These are phyloP conservation scores for Kalaharituber pfeilii DNA, from an alignment of 2,329 filamentous ascomycete species.

Conservation along the genomic window DNA sequence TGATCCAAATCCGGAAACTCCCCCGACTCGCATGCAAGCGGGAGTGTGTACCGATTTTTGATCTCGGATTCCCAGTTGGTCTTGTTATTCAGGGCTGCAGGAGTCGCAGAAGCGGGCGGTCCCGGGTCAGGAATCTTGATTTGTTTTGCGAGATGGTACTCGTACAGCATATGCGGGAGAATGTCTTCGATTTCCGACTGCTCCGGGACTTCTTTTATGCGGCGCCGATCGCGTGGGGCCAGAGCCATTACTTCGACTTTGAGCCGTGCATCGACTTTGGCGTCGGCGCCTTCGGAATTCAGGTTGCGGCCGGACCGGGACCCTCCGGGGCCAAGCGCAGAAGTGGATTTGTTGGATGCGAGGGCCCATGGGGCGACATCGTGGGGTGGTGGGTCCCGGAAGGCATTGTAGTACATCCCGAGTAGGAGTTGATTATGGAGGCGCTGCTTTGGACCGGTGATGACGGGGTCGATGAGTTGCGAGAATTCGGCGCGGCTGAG, in stretches of 20 bases:
- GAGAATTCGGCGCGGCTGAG: slow-evolving; percentile 46
- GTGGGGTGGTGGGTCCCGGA: slow-evolving; percentile 49
- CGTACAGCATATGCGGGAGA: slow-evolving; percentile 25
- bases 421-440: slow-evolving; percentile 51
- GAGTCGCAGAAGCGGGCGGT: slow-evolving; percentile 15
- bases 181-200: slow-evolving; percentile 16
- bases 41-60: slow-evolving; percentile 45
- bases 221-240: slow-evolving; percentile 45
- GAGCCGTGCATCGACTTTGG: slow-evolving; percentile 37
- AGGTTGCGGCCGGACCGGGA: slow-evolving; percentile 40
- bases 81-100: neutral
- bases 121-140: slow-evolving; percentile 18
- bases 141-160: slow-evolving; percentile 18
- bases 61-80: slow-evolving; percentile 48
- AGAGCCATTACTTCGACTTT: slow-evolving; percentile 56
- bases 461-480: slow-evolving; percentile 42
- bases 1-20: slow-evolving; percentile 50
- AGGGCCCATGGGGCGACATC: slow-evolving; percentile 55
- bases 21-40: slow-evolving; percentile 48
- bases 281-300: slow-evolving; percentile 44
- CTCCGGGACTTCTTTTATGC: slow-evolving; percentile 44
- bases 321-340: neutral
- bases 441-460: slow-evolving; percentile 44
- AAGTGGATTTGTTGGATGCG: slow-evolving; percentile 42
- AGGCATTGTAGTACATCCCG: slow-evolving; percentile 51